Base-by-base conservation (phyloP, 805 yeast genomes). In the Monosporozyma yasuniensis region DNA sequence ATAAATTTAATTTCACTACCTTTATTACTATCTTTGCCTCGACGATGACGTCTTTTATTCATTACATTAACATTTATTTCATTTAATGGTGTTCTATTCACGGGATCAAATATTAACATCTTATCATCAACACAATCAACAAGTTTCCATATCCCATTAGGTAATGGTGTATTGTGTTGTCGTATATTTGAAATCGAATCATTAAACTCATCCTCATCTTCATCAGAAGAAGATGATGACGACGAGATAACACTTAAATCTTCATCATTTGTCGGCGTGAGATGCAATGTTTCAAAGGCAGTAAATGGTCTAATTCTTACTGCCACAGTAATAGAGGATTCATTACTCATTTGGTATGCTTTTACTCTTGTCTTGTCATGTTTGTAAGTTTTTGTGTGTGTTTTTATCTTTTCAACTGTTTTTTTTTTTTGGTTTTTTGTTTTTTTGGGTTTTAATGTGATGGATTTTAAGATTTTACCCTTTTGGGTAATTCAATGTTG, bases 301-400 rank as follows among this genome's bases (percentile, higher is more conserved):
- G 91, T 86, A 69, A 88, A 87, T 1, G 96, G 96, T 50, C 96
- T 72, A 7, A 88, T 89, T 42, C 96, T 71, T 1, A 88, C 90
- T 1, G 87, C 83, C 11, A 85, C 93, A 3, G 79, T 74, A 43
- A 84, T 83, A 0, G 90, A 82, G 1, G 90, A 80, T 60, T 80
- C 62, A 23, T 60, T 25, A 14, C 16, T 32, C 35, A 32, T 30
- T 30, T 30, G 34, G 14, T 30, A 4, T 32, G 16, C 3, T 12
- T 32, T 12, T 32, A 3, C 16, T 32, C 16, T 14, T 32, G 35
- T 8, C 4, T 32, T 30, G 34, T 30, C 34, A 10, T 5, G 8
- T 30, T 30, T 25, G 27, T 25, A 8, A 5, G 8, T 5, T 25
- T 25, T 25, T 4, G 27, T 25, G 8, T 5, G 4, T 25, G 27